Evolutionary conservation across 805 yeast species (phyloP).

Genomic region (Brettanomyces sp.): DNA sequence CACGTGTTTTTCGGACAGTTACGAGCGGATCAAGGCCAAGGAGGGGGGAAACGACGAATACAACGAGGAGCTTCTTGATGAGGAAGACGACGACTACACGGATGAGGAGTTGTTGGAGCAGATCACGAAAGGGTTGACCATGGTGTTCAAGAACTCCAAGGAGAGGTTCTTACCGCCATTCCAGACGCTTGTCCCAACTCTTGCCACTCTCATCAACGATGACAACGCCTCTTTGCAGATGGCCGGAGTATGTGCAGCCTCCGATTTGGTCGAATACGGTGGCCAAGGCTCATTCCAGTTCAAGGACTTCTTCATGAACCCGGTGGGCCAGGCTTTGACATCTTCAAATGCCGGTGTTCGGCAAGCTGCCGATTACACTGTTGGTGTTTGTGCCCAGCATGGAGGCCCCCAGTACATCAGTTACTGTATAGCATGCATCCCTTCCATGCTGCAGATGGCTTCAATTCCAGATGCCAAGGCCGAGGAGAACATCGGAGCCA

Average conservation of each 20-base stretch:
- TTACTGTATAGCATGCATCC: constrained; percentile 60
- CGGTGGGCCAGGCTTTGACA: constrained; percentile 57
- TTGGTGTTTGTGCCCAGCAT: constrained; percentile 79
- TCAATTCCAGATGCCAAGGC: constrained; percentile 72
- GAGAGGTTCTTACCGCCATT: constrained; percentile 54
- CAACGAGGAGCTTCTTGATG: constrained; percentile 71
- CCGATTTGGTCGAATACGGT: constrained; percentile 72
- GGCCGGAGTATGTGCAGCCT: constrained; percentile 71
- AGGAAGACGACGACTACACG: constrained; percentile 73
- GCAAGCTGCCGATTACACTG: constrained; percentile 77
- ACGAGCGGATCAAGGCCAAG: constrained; percentile 61
- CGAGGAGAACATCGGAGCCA: constrained; percentile 79
- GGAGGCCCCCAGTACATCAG: constrained; percentile 61
- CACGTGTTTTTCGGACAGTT: constrained; percentile 54
- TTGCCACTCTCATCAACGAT: constrained; percentile 54
- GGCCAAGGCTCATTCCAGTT: constrained; percentile 61
- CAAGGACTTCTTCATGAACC: constrained; percentile 54
- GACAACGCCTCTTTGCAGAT: constrained; percentile 59
- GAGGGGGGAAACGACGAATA: constrained; percentile 59
- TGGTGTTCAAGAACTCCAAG: constrained; percentile 57
- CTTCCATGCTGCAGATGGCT: constrained; percentile 63
- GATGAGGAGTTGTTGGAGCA: constrained; percentile 90
- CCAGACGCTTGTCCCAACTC: constrained; percentile 52
- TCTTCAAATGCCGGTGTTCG: constrained; percentile 65
- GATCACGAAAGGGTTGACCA: constrained; percentile 63